Conservation (phyloP, 805 yeast genomes). For the Wickerhamiella hasegawae region DNA sequence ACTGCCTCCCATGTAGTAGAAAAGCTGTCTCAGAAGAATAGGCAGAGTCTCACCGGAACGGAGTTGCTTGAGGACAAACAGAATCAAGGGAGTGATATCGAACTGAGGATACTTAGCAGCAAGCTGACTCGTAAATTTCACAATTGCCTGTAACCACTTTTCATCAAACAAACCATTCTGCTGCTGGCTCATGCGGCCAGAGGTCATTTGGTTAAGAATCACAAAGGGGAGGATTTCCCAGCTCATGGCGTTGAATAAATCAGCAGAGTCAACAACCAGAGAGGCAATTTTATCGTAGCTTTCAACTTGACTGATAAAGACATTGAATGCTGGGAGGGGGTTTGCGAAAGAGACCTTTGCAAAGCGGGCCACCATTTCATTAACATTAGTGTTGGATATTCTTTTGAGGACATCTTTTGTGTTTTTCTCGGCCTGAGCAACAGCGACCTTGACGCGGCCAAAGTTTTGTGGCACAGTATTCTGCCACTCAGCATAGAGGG, state of each 20-base stretch:
- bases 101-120: slow-evolving; percentile 39
- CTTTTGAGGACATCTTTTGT: slow-evolving; percentile 68
- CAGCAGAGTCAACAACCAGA: slow-evolving; percentile 62
- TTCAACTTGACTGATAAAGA: slow-evolving; percentile 67
- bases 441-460: slow-evolving; percentile 1
- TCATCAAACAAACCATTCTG: slow-evolving; percentile 65
- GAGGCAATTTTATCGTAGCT: slow-evolving; percentile 78
- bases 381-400: slow-evolving; percentile 63
- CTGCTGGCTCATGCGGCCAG: slow-evolving; percentile 53
- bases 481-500: slow-evolving; percentile 5
- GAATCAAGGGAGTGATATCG: slow-evolving; percentile 45
- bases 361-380: slow-evolving; percentile 53
- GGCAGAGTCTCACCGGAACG: slow-evolving; percentile 45
- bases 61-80: slow-evolving; percentile 45
- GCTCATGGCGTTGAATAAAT: slow-evolving; percentile 55
- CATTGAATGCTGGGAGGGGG: slow-evolving; percentile 62
- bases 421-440: slow-evolving; percentile 47
- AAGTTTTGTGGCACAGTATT: background rate
- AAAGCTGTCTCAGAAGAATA: slow-evolving; percentile 35
- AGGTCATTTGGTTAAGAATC: slow-evolving; percentile 50
- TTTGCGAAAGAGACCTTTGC: slow-evolving; percentile 59
- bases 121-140: slow-evolving; percentile 62
- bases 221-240: slow-evolving; percentile 78
- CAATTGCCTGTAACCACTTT: slow-evolving; percentile 69
- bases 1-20: slow-evolving; percentile 60